A percentile compares a stretch with the other conserved stretches of the same genome.
Conservation (phyloP, 140 eudicot genomes). For the Oenanthe javanica region DNA sequence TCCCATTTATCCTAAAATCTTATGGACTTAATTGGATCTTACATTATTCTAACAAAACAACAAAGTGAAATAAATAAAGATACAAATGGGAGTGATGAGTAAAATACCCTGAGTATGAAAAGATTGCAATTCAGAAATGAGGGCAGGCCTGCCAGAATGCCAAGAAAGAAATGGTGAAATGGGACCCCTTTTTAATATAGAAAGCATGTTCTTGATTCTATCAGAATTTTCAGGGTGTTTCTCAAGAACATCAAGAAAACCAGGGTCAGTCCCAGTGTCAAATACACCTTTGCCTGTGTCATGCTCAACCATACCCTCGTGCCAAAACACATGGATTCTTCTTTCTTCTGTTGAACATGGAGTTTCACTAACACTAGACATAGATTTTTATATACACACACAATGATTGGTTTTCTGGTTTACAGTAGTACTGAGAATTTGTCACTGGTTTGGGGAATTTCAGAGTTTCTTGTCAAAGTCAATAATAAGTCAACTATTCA, state of each 20-base stretch:
- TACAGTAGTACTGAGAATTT: no score
- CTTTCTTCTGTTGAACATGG: neutral
- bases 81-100: neutral
- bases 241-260: slow-evolving; percentile 84
- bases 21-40: no score
- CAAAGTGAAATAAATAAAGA: neutral
- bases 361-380: neutral
- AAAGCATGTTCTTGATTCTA: slow-evolving; percentile 71
- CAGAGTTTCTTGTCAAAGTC: no score
- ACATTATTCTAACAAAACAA: neutral
- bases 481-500: no score
- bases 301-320: slow-evolving; percentile 81
- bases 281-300: slow-evolving; percentile 75
- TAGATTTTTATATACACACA: neutral
- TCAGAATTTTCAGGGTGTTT: slow-evolving; percentile 86
- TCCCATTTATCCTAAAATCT: no score
- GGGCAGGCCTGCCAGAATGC: slow-evolving; percentile 65
- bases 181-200: slow-evolving; percentile 83
- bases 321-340: slow-evolving; percentile 66
- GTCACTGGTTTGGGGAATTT: no score
- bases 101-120: slow-evolving; percentile 74
- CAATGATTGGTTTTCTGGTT: no score
- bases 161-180: slow-evolving; percentile 66
- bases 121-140: slow-evolving; percentile 44
- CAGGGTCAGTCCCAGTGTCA: slow-evolving; percentile 80